Percentiles rank a stretch among this genome's conserved stretches.
Conservation (phyloP, 1,139 yeast species). For the Nematodospora anomalae region DNA sequence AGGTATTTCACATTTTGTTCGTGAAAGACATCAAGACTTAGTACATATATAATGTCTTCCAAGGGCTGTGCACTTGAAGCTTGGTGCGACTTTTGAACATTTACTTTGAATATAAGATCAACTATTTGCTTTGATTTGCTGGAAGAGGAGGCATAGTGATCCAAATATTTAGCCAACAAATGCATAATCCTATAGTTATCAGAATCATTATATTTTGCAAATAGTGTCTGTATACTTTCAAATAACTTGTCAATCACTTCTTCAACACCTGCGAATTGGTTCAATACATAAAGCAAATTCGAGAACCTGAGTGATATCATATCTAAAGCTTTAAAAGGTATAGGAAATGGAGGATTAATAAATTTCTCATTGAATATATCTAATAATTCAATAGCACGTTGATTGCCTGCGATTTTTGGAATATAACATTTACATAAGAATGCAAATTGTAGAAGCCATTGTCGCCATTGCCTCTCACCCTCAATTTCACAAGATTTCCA, state of each 20-base stretch:
- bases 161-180: background rate
- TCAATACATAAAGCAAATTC: background rate
- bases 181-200: background rate
- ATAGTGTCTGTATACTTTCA: background rate
- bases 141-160: background rate
- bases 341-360: background rate
- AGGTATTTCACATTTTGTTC: slow-evolving; percentile 2
- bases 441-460: slow-evolving; percentile 13
- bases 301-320: background rate
- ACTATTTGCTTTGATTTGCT: background rate
- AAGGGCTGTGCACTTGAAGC: background rate
- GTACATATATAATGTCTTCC: slow-evolving; percentile 8
- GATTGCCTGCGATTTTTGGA: slow-evolving; percentile 5
- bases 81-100: slow-evolving; percentile 1
- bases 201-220: background rate
- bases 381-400: slow-evolving; percentile 2
- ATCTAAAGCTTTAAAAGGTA: background rate
- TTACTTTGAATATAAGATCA: slow-evolving; percentile 7
- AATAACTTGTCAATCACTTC: background rate
- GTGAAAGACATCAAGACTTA: slow-evolving; percentile 5
- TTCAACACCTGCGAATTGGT: background rate
- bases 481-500: slow-evolving; percentile 1
- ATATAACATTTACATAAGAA: slow-evolving; percentile 18
- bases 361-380: slow-evolving; percentile 1
- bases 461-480: slow-evolving; percentile 6